A percentile compares a stretch with the other conserved stretches of the same genome.
phyloP scores from a whole-genome alignment of 257 asterid species.

The Lavandula angustifolia region DNA sequence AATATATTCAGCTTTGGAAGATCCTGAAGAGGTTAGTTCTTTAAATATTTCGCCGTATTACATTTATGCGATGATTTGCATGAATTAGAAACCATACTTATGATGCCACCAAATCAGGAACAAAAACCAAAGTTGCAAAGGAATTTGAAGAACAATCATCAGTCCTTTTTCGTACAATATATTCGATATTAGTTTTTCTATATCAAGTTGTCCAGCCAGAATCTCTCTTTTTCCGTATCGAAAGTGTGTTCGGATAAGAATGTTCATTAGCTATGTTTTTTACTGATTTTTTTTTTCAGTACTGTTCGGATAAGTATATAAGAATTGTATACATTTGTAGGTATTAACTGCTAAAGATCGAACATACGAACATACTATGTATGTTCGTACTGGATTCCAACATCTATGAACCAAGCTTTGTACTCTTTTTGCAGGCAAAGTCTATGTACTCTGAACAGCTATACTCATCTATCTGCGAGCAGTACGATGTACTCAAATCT shows the following conservation, averaged over 20 bases:
- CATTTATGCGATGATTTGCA: not conserved
- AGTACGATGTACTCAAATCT: constrained; percentile 65
- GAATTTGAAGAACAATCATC: not conserved
- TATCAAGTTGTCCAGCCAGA: too few species aligned
- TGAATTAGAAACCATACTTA: not conserved
- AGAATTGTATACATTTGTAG: not conserved
- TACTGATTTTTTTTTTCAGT: too few species aligned
- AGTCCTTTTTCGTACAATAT: not conserved
- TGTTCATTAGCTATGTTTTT: not conserved
- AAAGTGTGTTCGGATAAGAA: too few species aligned
- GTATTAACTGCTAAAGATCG: too few species aligned
- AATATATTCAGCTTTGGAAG: constrained; percentile 50
- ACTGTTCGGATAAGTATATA: not conserved
- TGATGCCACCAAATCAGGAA: not conserved
- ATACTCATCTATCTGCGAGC: constrained; percentile 63
- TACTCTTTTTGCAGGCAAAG: constrained; percentile 61
- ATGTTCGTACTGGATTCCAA: too few species aligned
- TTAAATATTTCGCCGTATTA: not conserved
- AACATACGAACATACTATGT: too few species aligned
- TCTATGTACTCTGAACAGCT: constrained; percentile 47
- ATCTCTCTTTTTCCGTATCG: too few species aligned
- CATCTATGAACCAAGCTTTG: too few species aligned
- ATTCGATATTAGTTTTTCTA: too few species aligned
- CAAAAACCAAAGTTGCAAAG: not conserved
- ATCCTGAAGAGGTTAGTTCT: constrained; percentile 68